Conservation (phyloP, 225 moss, liverwort and hornwort species). For the Antitrichia curtipendula region DNA sequence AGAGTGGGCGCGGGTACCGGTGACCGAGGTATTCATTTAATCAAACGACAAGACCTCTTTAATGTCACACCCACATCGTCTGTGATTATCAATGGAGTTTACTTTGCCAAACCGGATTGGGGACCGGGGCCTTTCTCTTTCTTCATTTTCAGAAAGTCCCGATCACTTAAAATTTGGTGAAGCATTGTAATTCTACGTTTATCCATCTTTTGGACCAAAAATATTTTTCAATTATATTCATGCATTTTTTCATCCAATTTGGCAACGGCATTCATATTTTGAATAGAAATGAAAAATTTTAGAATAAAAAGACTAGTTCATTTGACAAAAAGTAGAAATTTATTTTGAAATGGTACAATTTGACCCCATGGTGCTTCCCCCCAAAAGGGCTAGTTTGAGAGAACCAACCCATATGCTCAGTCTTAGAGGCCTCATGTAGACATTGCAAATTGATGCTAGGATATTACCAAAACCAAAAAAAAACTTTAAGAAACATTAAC, state of each 20-base stretch:
- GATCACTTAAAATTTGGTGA: background rate
- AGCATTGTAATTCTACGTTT: background rate
- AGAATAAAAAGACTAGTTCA: background rate
- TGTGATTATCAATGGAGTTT: background rate
- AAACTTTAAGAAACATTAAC: background rate
- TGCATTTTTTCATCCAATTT: background rate
- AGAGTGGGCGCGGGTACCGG: background rate
- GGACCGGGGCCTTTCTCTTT: background rate
- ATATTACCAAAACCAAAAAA: background rate
- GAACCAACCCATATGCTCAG: rapidly evolving
- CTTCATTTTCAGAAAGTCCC: too few relatives aligned
- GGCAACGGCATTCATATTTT: background rate
- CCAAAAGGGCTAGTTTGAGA: too few relatives aligned
- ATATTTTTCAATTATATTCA: background rate
- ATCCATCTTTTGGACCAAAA: background rate
- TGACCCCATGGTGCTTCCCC: background rate
- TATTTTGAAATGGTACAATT: background rate
- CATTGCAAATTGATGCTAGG: too few relatives aligned
- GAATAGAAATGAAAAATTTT: background rate
- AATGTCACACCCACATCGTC: background rate
- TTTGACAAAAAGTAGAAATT: background rate
- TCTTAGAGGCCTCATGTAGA: too few relatives aligned
- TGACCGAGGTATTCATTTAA: background rate
- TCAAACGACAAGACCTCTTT: background rate
- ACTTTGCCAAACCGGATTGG: background rate